These are phyloP conservation scores for Sphagnum fallax DNA, from an alignment of 228 moss, liverwort and hornwort species.

Conservation along the genomic window DNA sequence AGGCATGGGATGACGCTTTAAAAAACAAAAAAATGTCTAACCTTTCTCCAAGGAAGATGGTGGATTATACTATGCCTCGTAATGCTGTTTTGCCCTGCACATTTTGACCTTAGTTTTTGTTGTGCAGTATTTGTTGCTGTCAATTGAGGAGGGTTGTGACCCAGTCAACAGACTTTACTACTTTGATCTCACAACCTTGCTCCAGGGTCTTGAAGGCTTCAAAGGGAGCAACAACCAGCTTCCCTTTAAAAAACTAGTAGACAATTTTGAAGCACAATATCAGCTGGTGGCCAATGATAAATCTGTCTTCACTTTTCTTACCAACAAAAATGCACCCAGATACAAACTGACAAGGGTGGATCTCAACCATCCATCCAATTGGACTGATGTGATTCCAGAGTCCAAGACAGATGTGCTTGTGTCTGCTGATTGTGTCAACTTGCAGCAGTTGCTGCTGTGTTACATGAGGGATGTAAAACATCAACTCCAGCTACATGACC, in stretches of 20 bases:
- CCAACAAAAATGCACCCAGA: conserved; percentile 69
- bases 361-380: conserved; percentile 37
- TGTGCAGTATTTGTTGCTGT: conserved; percentile 71
- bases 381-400: conserved; percentile 73
- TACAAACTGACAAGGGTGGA: conserved; percentile 70
- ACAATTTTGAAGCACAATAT: conserved; percentile 80
- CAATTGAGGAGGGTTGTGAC: conserved; percentile 80
- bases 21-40: conserved; percentile 19
- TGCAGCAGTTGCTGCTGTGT: conserved; percentile 55
- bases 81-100: conserved; percentile 76
- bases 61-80: conserved; percentile 60
- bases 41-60: conserved; percentile 52
- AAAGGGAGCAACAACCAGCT: conserved; percentile 35
- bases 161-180: conserved; percentile 79
- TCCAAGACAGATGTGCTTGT: conserved; percentile 60
- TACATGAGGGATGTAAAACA: conserved; percentile 90
- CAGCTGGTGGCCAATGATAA: conserved; percentile 65
- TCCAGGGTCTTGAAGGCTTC: conserved; percentile 37
- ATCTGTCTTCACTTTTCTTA: conserved; percentile 60
- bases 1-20: no score
- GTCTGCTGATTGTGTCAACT: conserved; percentile 54
- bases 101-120: conserved; percentile 34
- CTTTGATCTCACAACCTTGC: conserved; percentile 60
- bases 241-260: conserved; percentile 63
- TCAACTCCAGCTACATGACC: conserved; percentile 56